phyloP scores from a whole-genome alignment of 768 basidiomycete genomes.

The Tricholoma sp. region DNA sequence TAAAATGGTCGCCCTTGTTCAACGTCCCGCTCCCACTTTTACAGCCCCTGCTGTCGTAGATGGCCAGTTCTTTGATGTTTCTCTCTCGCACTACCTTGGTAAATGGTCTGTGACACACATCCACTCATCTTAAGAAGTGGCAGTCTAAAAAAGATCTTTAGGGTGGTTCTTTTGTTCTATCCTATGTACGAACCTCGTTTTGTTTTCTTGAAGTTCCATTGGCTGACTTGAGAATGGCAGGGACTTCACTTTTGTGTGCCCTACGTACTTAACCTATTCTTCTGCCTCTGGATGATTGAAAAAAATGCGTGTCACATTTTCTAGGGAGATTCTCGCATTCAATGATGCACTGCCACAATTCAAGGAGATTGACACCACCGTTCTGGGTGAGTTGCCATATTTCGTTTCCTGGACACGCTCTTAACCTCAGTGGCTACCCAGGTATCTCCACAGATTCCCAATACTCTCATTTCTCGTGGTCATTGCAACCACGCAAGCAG shows the following conservation, averaged over 20 bases:
- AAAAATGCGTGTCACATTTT: not conserved
- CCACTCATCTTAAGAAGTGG: not conserved
- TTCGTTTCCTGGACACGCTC: not conserved
- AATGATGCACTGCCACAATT: slow-evolving; percentile 81
- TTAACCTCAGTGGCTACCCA: slow-evolving; percentile 19
- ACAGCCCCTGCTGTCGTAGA: slow-evolving; percentile 69
- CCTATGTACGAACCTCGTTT: slow-evolving; percentile 59
- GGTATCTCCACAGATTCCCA: slow-evolving; percentile 88
- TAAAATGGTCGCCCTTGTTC: slow-evolving; percentile 59
- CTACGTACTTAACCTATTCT: slow-evolving; percentile 44
- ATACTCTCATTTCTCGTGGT: slow-evolving; percentile 85
- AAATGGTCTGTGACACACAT: slow-evolving; percentile 58
- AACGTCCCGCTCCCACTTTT: slow-evolving; percentile 84
- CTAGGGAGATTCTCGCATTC: slow-evolving; percentile 85
- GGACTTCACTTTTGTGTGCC: slow-evolving; percentile 88
- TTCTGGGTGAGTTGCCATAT: slow-evolving; percentile 55
- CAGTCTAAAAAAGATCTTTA: slow-evolving; percentile 23
- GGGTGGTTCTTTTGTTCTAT: slow-evolving; percentile 94
- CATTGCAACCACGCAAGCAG: slow-evolving; percentile 71
- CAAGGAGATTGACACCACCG: slow-evolving; percentile 63
- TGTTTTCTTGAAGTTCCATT: not conserved
- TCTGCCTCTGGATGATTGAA: not conserved
- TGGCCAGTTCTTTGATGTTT: slow-evolving; percentile 72
- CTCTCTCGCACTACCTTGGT: slow-evolving; percentile 67
- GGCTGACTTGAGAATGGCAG: slow-evolving; percentile 27